Conservation (phyloP, 495 filamentous ascomycete species). For the Penicillium atrosanguineum region DNA sequence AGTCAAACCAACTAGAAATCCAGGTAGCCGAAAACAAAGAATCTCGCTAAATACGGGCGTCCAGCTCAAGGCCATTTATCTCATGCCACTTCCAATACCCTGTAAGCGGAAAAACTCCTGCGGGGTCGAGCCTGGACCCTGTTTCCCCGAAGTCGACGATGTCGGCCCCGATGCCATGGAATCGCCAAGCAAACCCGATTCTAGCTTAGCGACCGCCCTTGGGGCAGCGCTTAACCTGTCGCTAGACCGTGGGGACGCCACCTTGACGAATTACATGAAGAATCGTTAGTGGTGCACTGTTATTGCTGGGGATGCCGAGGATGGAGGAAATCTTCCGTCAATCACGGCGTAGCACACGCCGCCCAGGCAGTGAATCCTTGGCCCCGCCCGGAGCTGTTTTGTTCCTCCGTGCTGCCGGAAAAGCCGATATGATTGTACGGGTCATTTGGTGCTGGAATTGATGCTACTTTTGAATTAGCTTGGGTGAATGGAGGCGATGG, state of each 20-base stretch:
- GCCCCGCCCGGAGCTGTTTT: conserved; percentile 2
- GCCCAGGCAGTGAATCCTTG: background rate
- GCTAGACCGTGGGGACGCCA: background rate
- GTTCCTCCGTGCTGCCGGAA: background rate
- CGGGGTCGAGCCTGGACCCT: conserved; percentile 15
- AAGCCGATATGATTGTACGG: background rate
- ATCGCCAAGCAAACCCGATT: conserved; percentile 1
- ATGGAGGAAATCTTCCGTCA: conserved; percentile 32
- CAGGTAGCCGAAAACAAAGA: background rate
- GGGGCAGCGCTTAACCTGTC: background rate
- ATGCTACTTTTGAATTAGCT: background rate
- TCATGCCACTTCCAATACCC: background rate
- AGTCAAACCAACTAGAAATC: background rate
- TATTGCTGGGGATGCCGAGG: background rate
- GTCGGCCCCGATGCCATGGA: background rate
- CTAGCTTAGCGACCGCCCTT: background rate
- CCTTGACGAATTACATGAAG: background rate
- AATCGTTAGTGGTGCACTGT: background rate
- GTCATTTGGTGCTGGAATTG: background rate
- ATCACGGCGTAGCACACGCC: conserved; percentile 20
- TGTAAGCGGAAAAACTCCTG: conserved; percentile 30
- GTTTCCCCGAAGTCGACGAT: background rate
- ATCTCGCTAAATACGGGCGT: background rate
- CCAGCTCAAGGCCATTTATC: background rate
- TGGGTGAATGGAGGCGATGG: background rate